Conservation (phyloP, 805 yeast species). For the Suhomyces pyralidae region DNA sequence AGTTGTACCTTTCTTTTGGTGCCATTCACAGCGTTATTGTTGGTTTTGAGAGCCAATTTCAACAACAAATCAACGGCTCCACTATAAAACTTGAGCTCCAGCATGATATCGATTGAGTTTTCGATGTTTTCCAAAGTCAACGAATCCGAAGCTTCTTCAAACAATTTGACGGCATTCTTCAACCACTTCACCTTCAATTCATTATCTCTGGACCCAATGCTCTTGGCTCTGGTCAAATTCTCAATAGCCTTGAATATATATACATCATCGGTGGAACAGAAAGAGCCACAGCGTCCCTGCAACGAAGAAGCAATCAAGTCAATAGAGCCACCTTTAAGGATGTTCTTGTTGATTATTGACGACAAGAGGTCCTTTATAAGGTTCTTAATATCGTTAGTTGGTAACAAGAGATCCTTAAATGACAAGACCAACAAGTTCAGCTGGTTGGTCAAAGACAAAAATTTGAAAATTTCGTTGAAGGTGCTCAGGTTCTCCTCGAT, state of each 20-base stretch:
- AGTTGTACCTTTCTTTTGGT: slow-evolving; percentile 22
- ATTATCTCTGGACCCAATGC: slow-evolving; percentile 64
- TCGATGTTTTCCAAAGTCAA: slow-evolving; percentile 75
- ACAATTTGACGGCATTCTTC: slow-evolving; percentile 67
- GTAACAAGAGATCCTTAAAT: slow-evolving; percentile 76
- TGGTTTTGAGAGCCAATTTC: slow-evolving; percentile 63
- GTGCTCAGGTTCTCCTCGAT: slow-evolving; percentile 63
- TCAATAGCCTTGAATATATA: slow-evolving; percentile 92
- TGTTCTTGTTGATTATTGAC: slow-evolving; percentile 83
- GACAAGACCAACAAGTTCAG: slow-evolving; percentile 60
- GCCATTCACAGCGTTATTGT: not conserved
- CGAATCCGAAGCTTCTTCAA: slow-evolving; percentile 77
- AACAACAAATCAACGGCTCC: slow-evolving; percentile 84
- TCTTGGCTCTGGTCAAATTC: slow-evolving; percentile 82
- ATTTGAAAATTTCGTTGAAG: slow-evolving; percentile 67
- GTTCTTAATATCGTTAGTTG: slow-evolving; percentile 56
- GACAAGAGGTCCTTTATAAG: slow-evolving; percentile 83
- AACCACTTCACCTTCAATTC: slow-evolving; percentile 67
- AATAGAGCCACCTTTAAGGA: slow-evolving; percentile 88
- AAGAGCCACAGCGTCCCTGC: slow-evolving; percentile 91
- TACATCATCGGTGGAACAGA: slow-evolving; percentile 92
- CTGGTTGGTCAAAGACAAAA: slow-evolving; percentile 66
- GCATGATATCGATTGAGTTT: slow-evolving; percentile 76
- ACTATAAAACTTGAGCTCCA: slow-evolving; percentile 71
- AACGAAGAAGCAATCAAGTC: slow-evolving; percentile 83